Percentiles rank a stretch among this genome's conserved stretches.
Evolutionary conservation across 2,329 filamentous ascomycete species (phyloP).

Genomic region (Fusarium domesticum): DNA sequence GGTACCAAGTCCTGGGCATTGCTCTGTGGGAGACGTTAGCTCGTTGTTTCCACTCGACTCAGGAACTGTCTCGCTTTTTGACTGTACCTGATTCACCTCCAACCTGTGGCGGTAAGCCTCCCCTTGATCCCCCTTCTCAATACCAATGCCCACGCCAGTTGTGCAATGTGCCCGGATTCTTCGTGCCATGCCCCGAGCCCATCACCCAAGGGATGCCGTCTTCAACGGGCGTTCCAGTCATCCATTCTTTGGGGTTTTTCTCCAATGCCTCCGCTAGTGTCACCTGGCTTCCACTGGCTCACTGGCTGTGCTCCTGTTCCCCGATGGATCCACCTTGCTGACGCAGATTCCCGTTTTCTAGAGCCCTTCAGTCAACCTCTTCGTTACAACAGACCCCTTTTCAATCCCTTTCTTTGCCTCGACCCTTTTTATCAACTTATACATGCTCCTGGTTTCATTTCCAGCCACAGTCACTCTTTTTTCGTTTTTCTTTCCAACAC

Average conservation of each 20-base stretch:
- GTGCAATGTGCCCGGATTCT: conserved; percentile 10
- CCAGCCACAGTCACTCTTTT: conserved; percentile 59
- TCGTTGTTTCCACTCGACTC: conserved; percentile 57
- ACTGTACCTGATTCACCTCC: conserved; percentile 38
- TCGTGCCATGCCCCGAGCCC: conserved; percentile 27
- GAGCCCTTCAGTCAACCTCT: conserved; percentile 44
- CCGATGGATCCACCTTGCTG: conserved; percentile 29
- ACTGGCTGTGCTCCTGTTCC: conserved; percentile 16
- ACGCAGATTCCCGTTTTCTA: conserved; percentile 34
- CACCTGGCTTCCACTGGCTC: not conserved
- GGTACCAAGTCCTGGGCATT: conserved; percentile 41
- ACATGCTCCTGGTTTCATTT: conserved; percentile 45
- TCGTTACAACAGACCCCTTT: conserved; percentile 47
- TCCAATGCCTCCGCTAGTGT: not conserved
- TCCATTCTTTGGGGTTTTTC: conserved; percentile 13
- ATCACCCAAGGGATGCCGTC: conserved; percentile 30
- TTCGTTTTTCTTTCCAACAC: conserved; percentile 46
- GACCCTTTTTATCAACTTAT: conserved; percentile 31
- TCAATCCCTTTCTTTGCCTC: conserved; percentile 42
- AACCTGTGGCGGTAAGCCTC: conserved; percentile 52
- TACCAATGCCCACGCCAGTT: conserved; percentile 21
- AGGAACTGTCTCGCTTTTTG: conserved; percentile 47
- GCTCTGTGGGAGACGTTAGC: conserved; percentile 61
- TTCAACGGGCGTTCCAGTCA: conserved; percentile 4
- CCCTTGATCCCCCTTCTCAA: conserved; percentile 7